phyloP scores from a whole-genome alignment of 2,329 filamentous ascomycete species.

The Trichoderma atroviride region DNA sequence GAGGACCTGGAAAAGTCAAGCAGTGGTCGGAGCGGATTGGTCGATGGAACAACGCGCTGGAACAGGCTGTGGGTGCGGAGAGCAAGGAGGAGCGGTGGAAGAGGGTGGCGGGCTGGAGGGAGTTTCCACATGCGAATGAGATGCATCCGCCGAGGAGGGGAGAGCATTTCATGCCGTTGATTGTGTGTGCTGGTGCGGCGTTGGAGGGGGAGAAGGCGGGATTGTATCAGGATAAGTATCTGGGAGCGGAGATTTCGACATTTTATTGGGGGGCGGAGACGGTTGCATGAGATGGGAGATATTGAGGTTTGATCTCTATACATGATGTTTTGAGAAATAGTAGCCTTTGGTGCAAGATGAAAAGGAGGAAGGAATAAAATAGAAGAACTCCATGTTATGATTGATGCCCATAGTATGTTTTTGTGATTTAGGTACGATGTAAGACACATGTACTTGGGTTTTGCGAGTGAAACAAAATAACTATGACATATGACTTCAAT shows the following conservation, averaged over 20 bases:
- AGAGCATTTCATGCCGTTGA: constrained; percentile 62
- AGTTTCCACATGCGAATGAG: constrained; percentile 50
- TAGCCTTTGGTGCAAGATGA: not conserved
- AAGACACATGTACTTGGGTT: too few species aligned
- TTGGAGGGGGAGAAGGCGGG: constrained; percentile 46
- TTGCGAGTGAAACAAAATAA: too few species aligned
- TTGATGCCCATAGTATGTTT: too few species aligned
- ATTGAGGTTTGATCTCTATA: not conserved
- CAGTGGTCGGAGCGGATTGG: constrained; percentile 36
- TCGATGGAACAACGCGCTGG: constrained; percentile 52
- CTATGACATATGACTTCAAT: too few species aligned
- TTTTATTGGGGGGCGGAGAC: constrained; percentile 55
- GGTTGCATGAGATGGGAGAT: constrained; percentile 26
- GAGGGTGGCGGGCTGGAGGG: constrained; percentile 51
- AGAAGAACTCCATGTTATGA: too few species aligned
- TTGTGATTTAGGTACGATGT: too few species aligned
- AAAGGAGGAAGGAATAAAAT: too few species aligned
- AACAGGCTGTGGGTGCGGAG: constrained; percentile 42
- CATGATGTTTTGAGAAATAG: not conserved
- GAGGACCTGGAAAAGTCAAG: constrained; percentile 29
- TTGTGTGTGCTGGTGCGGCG: constrained; percentile 58
- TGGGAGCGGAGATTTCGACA: constrained; percentile 54
- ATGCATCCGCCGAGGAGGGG: constrained; percentile 58
- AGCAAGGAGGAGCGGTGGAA: constrained; percentile 41
- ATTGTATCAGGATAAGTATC: constrained; percentile 53